Conservation (phyloP, 2,329 filamentous ascomycete species). For the Aspergillus aculeatinus region DNA sequence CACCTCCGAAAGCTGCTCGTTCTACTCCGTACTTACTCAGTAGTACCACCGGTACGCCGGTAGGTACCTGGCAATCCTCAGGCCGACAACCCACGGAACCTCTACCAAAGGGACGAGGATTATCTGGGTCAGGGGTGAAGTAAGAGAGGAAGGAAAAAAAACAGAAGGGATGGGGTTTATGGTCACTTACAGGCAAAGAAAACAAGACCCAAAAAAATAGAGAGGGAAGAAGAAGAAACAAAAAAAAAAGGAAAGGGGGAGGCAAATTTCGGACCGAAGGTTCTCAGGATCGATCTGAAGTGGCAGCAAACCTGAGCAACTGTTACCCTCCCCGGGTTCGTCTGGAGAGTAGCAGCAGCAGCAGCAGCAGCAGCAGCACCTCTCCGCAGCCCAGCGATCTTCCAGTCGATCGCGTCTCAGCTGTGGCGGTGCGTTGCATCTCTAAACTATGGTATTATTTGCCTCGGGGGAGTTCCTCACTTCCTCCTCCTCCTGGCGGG, state of each 20-base stretch:
- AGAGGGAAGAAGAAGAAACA: neutral
- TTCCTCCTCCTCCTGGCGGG: neutral
- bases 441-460: neutral
- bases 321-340: neutral
- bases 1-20: neutral
- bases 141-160: neutral
- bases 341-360: neutral
- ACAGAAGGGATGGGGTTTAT: neutral
- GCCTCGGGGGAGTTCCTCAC: neutral
- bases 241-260: constrained; percentile 14
- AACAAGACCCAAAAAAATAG: neutral
- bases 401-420: too few species aligned
- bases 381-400: neutral
- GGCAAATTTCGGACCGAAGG: constrained; percentile 2
- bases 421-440: neutral
- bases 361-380: neutral
- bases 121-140: neutral
- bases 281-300: neutral
- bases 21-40: neutral
- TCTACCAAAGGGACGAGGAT: constrained; percentile 1
- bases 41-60: neutral
- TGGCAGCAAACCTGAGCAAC: neutral
- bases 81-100: constrained; percentile 10
- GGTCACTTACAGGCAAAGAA: neutral
- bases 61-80: neutral